These are phyloP conservation scores for Solanum bulbocastanum DNA, from an alignment of 257 asterid genomes.

Conservation along the genomic window DNA sequence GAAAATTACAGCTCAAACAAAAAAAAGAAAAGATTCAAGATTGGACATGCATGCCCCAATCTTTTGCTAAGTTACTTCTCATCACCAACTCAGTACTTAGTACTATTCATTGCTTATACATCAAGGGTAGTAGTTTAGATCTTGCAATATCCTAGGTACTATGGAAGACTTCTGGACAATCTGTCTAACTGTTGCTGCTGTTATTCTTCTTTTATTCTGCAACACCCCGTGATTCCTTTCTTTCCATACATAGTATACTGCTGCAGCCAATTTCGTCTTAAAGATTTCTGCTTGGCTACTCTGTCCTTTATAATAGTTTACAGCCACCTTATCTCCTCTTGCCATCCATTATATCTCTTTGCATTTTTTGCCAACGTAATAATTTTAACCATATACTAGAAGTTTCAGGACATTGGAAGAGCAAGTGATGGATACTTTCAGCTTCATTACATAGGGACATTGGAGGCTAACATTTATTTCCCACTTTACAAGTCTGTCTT, in stretches of 20 bases:
- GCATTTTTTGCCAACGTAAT: background rate
- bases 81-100: background rate
- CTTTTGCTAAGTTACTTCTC: background rate
- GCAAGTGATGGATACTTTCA: background rate
- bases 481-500: background rate
- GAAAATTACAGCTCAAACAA: background rate
- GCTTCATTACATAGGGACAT: background rate
- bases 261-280: background rate
- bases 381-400: background rate
- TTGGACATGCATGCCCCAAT: background rate
- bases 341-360: background rate
- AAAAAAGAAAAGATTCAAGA: background rate
- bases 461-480: background rate
- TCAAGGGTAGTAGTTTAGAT: background rate
- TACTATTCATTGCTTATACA: background rate
- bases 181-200: background rate
- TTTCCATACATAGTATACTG: background rate
- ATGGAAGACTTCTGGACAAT: background rate
- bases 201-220: background rate
- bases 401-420: background rate
- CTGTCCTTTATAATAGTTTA: background rate
- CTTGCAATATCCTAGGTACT: background rate
- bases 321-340: background rate
- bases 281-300: background rate
- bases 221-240: background rate